Percentiles rank a stretch among this genome's conserved stretches.
These are phyloP conservation scores for Aphanomyces astaci DNA, from an alignment of 352 stramenopile genomes.

Conservation along the genomic window DNA sequence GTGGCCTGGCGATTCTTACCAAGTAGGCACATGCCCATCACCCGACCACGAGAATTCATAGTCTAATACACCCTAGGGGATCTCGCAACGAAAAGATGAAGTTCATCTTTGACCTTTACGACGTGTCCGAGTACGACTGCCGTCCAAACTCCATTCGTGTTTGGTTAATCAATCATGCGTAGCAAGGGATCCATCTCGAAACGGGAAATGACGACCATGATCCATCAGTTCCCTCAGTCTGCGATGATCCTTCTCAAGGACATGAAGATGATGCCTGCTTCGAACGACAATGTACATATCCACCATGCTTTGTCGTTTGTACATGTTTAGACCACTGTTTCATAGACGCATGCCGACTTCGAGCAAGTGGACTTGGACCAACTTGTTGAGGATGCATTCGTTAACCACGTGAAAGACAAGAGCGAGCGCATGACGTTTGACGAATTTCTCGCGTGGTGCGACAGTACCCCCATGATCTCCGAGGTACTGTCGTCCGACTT, in stretches of 20 bases:
- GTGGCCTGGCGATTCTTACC: slow-evolving; percentile 73
- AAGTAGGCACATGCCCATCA: too few species aligned
- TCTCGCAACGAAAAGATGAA: slow-evolving; percentile 86
- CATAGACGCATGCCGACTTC: not conserved
- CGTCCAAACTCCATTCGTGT: not conserved
- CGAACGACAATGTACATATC: not conserved
- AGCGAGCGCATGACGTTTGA: slow-evolving; percentile 76
- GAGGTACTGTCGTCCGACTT: slow-evolving; percentile 35
- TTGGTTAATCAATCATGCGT: not conserved
- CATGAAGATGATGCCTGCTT: not conserved
- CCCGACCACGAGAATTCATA: not conserved
- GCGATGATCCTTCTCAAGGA: slow-evolving; percentile 49
- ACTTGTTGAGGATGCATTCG: slow-evolving; percentile 77
- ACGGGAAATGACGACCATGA: slow-evolving; percentile 75
- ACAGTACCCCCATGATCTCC: slow-evolving; percentile 61
- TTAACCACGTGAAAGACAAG: slow-evolving; percentile 25
- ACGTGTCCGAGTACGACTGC: slow-evolving; percentile 61
- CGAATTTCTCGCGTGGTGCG: slow-evolving; percentile 81
- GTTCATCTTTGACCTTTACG: slow-evolving; percentile 91
- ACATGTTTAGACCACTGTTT: not conserved
- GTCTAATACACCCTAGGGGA: slow-evolving; percentile 35
- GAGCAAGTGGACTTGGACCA: slow-evolving; percentile 58
- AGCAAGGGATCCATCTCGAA: slow-evolving; percentile 81
- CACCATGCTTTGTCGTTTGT: slow-evolving; percentile 13
- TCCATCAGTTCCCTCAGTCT: slow-evolving; percentile 76